These are phyloP conservation scores for Aristolochia contorta DNA, from an alignment of 164 flowering plant species.

Conservation along the genomic window DNA sequence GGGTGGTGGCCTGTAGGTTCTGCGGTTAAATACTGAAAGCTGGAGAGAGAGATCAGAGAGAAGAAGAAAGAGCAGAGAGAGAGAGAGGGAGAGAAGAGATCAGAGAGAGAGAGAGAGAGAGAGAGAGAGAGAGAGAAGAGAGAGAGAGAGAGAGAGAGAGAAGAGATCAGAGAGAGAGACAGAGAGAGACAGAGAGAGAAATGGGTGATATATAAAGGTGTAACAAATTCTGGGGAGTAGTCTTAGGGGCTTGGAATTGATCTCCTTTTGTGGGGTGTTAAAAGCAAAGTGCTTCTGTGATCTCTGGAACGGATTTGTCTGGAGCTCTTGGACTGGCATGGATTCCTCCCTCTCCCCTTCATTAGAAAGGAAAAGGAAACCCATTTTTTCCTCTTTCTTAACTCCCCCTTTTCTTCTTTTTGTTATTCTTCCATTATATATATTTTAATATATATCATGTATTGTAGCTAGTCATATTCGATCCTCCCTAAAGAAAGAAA, in stretches of 20 bases:
- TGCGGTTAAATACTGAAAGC: background rate
- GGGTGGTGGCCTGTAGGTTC: conserved; percentile 4
- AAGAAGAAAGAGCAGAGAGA: too few relatives aligned
- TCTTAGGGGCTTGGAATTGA: conserved; percentile 8
- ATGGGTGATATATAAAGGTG: background rate
- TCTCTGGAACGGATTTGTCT: conserved; percentile 34
- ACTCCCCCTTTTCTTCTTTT: background rate
- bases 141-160: too few relatives aligned
- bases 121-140: conserved; percentile 8
- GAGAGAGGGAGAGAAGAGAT: too few relatives aligned
- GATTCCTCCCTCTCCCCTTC: conserved; percentile 17
- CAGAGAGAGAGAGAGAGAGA: too few relatives aligned
- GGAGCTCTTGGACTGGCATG: conserved; percentile 24
- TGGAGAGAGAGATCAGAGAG: too few relatives aligned
- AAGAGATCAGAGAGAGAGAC: too few relatives aligned
- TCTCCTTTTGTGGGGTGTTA: conserved; percentile 17
- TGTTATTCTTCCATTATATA: too few relatives aligned
- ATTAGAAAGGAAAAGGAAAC: conserved; percentile 9
- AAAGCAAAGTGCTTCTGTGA: conserved; percentile 28
- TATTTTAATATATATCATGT: too few relatives aligned
- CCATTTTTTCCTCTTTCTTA: background rate
- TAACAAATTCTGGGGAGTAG: conserved; percentile 4
- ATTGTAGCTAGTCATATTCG: too few relatives aligned
- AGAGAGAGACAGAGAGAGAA: too few relatives aligned
- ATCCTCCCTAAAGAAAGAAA: too few relatives aligned